Conservation (phyloP, 1,284 basidiomycete genomes). For the Cryptococcus jaspeensis region DNA sequence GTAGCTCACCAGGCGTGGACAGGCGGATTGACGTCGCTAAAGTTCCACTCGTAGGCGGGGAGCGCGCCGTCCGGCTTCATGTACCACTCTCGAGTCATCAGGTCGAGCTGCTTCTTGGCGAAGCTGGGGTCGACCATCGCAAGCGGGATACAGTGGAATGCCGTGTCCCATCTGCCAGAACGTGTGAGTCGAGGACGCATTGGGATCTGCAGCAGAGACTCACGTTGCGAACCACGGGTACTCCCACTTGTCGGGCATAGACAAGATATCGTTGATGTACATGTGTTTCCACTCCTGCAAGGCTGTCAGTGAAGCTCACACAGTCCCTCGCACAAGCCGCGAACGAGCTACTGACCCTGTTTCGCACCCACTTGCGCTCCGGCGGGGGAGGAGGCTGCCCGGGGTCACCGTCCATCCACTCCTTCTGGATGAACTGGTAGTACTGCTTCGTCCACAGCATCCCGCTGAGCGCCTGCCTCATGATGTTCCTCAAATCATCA, state of each 20-base stretch:
- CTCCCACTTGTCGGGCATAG: slow-evolving; percentile 99
- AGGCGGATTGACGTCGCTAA: slow-evolving; percentile 92
- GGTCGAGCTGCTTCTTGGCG: slow-evolving; percentile 94
- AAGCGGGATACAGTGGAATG: slow-evolving; percentile 96
- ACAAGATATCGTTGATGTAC: slow-evolving; percentile 91
- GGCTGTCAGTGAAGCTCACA: neutral
- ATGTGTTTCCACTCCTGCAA: slow-evolving; percentile 87
- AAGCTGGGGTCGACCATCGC: slow-evolving; percentile 92
- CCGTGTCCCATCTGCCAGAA: slow-evolving; percentile 71
- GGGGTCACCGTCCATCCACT: slow-evolving; percentile 93
- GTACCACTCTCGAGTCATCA: slow-evolving; percentile 98
- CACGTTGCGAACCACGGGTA: slow-evolving; percentile 88
- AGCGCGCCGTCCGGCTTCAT: slow-evolving; percentile 96
- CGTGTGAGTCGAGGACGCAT: slow-evolving; percentile 2
- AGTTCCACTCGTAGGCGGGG: slow-evolving; percentile 99
- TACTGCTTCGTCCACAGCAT: slow-evolving; percentile 99
- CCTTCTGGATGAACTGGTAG: slow-evolving; percentile 92
- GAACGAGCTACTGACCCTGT: slow-evolving; percentile 59
- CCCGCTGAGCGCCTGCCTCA: slow-evolving; percentile 95
- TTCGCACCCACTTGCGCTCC: slow-evolving; percentile 80
- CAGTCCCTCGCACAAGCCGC: too few species aligned
- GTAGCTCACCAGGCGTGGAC: slow-evolving; percentile 81
- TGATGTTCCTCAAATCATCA: slow-evolving; percentile 91
- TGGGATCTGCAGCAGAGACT: slow-evolving; percentile 12
- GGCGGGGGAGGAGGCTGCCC: slow-evolving; percentile 92